Conservation (phyloP, 2,329 filamentous ascomycete species). For the Botrytis pseudocinerea region DNA sequence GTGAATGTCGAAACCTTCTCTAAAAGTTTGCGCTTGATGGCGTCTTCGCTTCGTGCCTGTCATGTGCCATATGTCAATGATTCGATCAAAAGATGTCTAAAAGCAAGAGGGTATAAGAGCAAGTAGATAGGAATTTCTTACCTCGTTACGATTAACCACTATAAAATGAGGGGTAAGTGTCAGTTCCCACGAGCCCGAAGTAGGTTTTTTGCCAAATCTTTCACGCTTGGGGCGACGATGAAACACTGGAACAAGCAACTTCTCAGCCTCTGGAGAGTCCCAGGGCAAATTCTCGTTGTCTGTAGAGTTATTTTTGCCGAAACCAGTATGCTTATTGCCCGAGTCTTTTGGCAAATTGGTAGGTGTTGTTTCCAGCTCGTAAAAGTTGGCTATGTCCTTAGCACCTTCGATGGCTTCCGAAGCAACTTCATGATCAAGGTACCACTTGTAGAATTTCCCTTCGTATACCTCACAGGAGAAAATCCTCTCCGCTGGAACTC, state of each 20-base stretch:
- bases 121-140: slow-evolving; percentile 40
- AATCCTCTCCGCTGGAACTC: slow-evolving; percentile 64
- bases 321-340: slow-evolving; percentile 39
- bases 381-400: slow-evolving; percentile 66
- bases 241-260: slow-evolving; percentile 69
- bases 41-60: slow-evolving; percentile 59
- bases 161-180: slow-evolving; percentile 63
- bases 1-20: slow-evolving; percentile 75
- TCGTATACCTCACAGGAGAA: slow-evolving; percentile 82
- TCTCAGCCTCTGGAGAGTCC: slow-evolving; percentile 63
- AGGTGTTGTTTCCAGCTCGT: slow-evolving; percentile 76
- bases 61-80: slow-evolving; percentile 22
- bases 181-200: slow-evolving; percentile 40
- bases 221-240: slow-evolving; percentile 52
- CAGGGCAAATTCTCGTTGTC: slow-evolving; percentile 52
- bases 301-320: slow-evolving; percentile 47
- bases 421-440: slow-evolving; percentile 67
- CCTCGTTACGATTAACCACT: slow-evolving; percentile 72
- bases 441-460: slow-evolving; percentile 82
- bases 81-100: neutral
- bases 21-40: slow-evolving; percentile 77
- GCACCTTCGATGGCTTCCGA: slow-evolving; percentile 66
- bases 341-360: slow-evolving; percentile 65
- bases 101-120: neutral
- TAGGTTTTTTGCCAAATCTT: slow-evolving; percentile 24